A percentile compares a stretch with the other conserved stretches of the same genome.
phyloP scores from a whole-genome alignment of 2,329 filamentous ascomycete genomes.

The Neurospora sp. region DNA sequence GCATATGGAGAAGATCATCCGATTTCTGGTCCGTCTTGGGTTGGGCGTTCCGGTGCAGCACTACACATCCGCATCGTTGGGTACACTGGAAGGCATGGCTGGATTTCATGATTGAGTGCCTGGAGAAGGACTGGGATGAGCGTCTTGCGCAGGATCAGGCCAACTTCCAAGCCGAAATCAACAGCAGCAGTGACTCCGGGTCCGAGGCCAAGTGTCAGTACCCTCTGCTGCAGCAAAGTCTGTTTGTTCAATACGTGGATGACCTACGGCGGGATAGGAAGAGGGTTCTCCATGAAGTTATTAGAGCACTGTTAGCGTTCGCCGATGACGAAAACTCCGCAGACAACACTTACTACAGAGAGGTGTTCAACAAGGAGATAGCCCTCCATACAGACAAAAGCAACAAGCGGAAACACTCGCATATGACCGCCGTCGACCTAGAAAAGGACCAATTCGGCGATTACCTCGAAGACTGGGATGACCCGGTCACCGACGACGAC shows the following conservation, averaged over 20 bases:
- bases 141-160: conserved; percentile 40
- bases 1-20: conserved; percentile 65
- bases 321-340: conserved; percentile 50
- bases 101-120: conserved; percentile 64
- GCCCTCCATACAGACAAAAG: conserved; percentile 33
- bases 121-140: conserved; percentile 62
- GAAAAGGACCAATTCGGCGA: conserved; percentile 52
- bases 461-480: conserved; percentile 47
- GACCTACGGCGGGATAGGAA: conserved; percentile 29
- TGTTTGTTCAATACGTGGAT: conserved; percentile 52
- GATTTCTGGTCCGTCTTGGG: conserved; percentile 86
- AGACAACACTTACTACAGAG: conserved; percentile 44
- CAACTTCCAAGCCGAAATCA: conserved; percentile 7
- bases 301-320: conserved; percentile 50
- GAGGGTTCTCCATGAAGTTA: conserved; percentile 42
- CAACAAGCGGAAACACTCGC: conserved; percentile 37
- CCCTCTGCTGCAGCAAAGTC: conserved; percentile 37
- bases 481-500: conserved; percentile 32
- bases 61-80: conserved; percentile 65
- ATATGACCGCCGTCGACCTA: conserved; percentile 36
- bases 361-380: conserved; percentile 61
- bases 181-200: background rate
- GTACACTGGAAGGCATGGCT: conserved; percentile 73
- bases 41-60: conserved; percentile 89
- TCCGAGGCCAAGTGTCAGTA: conserved; percentile 15